A percentile compares a stretch with the other conserved stretches of the same genome.
Conservation (phyloP, 2,329 filamentous ascomycete species). For the Botryotinia narcissicola region DNA sequence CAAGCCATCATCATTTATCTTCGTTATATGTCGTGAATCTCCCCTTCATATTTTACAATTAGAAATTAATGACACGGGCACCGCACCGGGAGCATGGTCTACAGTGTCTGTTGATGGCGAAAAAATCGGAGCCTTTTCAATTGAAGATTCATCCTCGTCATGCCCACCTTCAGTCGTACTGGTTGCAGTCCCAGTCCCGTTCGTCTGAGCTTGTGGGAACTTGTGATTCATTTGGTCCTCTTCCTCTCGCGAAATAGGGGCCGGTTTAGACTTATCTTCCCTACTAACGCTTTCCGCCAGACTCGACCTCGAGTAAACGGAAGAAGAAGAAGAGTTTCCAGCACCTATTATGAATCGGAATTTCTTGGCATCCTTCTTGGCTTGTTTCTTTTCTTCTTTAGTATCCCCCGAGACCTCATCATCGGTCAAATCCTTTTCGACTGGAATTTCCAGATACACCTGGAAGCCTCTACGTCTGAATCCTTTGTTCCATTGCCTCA, state of each 20-base stretch:
- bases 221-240: neutral
- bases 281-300: slow-evolving; percentile 14
- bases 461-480: slow-evolving; percentile 30
- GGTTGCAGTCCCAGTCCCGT: neutral
- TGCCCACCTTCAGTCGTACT: neutral
- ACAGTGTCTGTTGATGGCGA: neutral
- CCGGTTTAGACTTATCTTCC: neutral
- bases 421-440: slow-evolving; percentile 12
- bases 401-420: slow-evolving; percentile 6
- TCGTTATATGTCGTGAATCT: neutral
- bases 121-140: neutral
- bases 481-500: slow-evolving; percentile 30
- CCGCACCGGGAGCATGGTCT: neutral
- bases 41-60: slow-evolving; percentile 7
- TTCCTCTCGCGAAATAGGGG: neutral
- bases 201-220: neutral
- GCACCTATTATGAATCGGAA: slow-evolving; percentile 26
- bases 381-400: slow-evolving; percentile 20
- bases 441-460: slow-evolving; percentile 31
- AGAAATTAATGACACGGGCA: neutral
- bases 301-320: slow-evolving; percentile 14
- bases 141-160: neutral
- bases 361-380: slow-evolving; percentile 21
- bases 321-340: slow-evolving; percentile 3
- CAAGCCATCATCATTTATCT: slow-evolving; percentile 5